Evolutionary conservation across 2,329 filamentous ascomycete genomes (phyloP).

Genomic region (Fusarium dlaminii): DNA sequence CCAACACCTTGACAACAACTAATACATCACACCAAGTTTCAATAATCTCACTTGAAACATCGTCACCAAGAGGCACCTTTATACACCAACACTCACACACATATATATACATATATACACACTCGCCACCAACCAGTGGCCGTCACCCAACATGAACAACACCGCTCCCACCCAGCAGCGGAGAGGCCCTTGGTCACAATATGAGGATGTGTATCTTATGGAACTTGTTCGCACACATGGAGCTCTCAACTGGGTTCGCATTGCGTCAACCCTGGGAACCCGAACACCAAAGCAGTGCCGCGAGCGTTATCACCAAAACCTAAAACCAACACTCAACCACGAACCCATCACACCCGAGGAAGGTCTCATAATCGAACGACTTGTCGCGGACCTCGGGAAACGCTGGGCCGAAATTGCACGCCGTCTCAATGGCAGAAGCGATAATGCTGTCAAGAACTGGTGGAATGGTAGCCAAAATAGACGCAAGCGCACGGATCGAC

Average conservation of each 20-base stretch:
- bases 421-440: constrained; percentile 82
- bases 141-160: constrained; percentile 24
- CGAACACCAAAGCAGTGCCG: constrained; percentile 94
- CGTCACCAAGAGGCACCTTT: background rate
- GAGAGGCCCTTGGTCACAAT: constrained; percentile 84
- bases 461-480: constrained; percentile 95
- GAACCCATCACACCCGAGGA: constrained; percentile 77
- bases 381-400: constrained; percentile 83
- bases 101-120: background rate
- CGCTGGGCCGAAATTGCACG: constrained; percentile 94
- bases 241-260: constrained; percentile 89
- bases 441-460: constrained; percentile 98
- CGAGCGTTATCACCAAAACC: constrained; percentile 92
- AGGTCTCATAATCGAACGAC: constrained; percentile 76
- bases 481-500: constrained; percentile 63
- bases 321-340: constrained; percentile 80
- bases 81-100: background rate
- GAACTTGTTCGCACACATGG: constrained; percentile 76
- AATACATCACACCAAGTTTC: background rate
- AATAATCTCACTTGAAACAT: background rate
- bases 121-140: background rate
- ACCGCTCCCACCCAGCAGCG: constrained; percentile 35
- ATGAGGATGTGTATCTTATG: constrained; percentile 77
- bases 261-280: constrained; percentile 77
- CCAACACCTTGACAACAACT: background rate